A percentile compares a stretch with the other conserved stretches of the same genome.
phyloP scores from a whole-genome alignment of 129 eudicot species.

The Arctium minus region DNA sequence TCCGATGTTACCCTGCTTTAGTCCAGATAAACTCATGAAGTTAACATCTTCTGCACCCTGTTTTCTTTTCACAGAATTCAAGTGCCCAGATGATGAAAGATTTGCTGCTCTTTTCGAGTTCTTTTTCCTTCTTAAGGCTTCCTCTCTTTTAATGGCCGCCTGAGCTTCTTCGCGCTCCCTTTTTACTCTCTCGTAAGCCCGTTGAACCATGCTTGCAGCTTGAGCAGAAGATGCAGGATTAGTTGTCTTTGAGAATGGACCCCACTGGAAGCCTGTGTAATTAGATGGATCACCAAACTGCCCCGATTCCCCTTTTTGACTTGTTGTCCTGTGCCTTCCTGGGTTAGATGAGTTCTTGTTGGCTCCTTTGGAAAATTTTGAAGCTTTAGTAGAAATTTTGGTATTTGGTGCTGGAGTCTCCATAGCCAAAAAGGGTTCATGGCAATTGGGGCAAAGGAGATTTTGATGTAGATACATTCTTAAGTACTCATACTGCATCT shows the following conservation, averaged over 20 bases:
- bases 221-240: constrained; percentile 50
- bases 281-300: constrained; percentile 6
- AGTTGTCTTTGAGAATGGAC: constrained; percentile 55
- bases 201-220: constrained; percentile 81
- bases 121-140: constrained; percentile 52
- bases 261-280: constrained; percentile 50
- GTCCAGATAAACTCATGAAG: constrained; percentile 9
- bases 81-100: constrained; percentile 22
- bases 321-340: constrained; percentile 22
- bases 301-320: constrained; percentile 21
- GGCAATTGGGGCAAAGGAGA: constrained; percentile 85
- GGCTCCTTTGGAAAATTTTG: constrained; percentile 20
- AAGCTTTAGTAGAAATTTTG: constrained; percentile 39
- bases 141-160: constrained; percentile 68
- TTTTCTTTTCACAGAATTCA: constrained; percentile 34
- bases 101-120: constrained; percentile 29
- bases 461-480: constrained; percentile 70
- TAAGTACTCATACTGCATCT: constrained; percentile 85
- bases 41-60: constrained; percentile 26
- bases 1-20: constrained; percentile 1
- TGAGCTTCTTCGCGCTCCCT: constrained; percentile 79
- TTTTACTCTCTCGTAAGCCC: constrained; percentile 76
- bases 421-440: constrained; percentile 66
- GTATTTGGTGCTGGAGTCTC: constrained; percentile 61
- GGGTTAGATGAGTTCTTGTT: constrained; percentile 18